Evolutionary conservation across 129 eudicot genomes (phyloP).

Genomic region (Calendula officinalis): DNA sequence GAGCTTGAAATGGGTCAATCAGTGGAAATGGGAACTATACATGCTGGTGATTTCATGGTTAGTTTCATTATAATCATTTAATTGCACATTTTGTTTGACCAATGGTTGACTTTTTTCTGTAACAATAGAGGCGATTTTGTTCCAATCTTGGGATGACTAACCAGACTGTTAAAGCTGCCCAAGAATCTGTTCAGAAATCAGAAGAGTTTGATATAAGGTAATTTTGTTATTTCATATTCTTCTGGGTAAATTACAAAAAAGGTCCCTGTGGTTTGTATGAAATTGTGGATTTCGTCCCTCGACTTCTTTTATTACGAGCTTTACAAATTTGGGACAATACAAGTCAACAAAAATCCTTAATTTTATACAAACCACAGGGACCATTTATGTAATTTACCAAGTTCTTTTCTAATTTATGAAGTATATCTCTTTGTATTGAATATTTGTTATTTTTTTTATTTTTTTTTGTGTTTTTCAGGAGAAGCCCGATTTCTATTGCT

Average conservation of each 20-base stretch:
- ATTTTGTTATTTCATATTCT: background rate
- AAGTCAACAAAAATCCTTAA: too few relatives aligned
- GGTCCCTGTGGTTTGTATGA: too few relatives aligned
- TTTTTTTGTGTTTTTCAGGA: constrained; percentile 32
- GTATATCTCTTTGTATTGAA: background rate
- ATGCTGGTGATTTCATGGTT: constrained; percentile 78
- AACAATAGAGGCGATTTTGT: constrained; percentile 71
- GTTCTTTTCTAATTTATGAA: too few relatives aligned
- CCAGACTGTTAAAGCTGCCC: constrained; percentile 68
- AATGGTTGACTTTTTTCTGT: background rate
- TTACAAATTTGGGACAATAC: background rate
- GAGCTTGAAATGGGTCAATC: constrained; percentile 68
- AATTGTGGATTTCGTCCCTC: too few relatives aligned
- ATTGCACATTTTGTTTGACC: background rate
- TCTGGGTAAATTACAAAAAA: too few relatives aligned
- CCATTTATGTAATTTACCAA: background rate
- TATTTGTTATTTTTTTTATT: background rate
- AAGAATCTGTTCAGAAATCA: constrained; percentile 69
- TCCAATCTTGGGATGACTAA: constrained; percentile 78
- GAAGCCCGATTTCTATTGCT: constrained; percentile 68
- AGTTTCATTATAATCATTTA: constrained; percentile 1
- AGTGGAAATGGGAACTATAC: constrained; percentile 72
- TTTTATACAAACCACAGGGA: too few relatives aligned
- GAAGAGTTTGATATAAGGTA: constrained; percentile 80
- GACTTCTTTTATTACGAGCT: too few relatives aligned